Percentiles rank a stretch among this genome's conserved stretches.
These are phyloP conservation scores for Pythium angustatum DNA, from an alignment of 352 stramenopile genomes.

Conservation along the genomic window DNA sequence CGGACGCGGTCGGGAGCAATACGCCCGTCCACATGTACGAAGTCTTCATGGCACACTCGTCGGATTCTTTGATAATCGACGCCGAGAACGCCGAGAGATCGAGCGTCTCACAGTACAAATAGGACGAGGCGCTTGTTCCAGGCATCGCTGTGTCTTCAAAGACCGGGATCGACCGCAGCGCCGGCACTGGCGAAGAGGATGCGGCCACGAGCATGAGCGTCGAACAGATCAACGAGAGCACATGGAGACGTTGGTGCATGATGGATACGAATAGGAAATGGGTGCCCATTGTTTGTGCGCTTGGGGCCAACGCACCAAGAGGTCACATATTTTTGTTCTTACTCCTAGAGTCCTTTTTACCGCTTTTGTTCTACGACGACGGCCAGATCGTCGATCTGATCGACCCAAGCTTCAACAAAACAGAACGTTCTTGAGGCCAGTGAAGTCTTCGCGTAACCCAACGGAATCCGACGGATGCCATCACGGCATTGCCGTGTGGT, in stretches of 20 bases:
- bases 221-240: neutral
- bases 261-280: neutral
- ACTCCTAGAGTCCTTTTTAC: too few relatives aligned
- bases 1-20: neutral
- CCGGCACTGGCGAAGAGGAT: neutral
- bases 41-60: slow-evolving; percentile 8
- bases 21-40: slow-evolving; percentile 5
- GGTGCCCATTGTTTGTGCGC: neutral
- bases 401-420: neutral
- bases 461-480: too few relatives aligned
- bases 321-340: too few relatives aligned
- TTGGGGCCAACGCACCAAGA: neutral
- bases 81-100: slow-evolving; percentile 4
- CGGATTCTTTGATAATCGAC: neutral
- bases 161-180: neutral
- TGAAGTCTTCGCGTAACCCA: neutral
- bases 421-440: neutral
- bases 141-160: neutral
- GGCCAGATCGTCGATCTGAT: neutral
- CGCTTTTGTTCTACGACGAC: neutral
- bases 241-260: neutral
- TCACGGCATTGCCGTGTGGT: neutral
- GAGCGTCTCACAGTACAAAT: neutral
- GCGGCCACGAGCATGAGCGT: neutral
- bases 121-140: neutral